These are phyloP conservation scores for Aspergillus ochraceus DNA, from an alignment of 2,329 filamentous ascomycete species.

Conservation along the genomic window DNA sequence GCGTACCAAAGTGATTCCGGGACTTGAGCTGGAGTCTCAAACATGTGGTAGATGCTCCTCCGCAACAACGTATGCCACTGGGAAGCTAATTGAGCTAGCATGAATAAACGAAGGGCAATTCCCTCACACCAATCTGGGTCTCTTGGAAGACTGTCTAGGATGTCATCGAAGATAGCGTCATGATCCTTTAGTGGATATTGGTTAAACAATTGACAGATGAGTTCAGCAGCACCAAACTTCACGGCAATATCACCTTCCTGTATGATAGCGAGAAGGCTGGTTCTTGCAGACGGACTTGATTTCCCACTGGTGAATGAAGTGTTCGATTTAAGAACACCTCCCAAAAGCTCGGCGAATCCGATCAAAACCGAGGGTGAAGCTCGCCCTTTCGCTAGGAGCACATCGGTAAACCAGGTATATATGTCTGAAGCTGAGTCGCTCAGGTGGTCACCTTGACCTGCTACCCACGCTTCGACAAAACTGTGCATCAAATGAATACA, in stretches of 20 bases:
- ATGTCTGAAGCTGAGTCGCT: slow-evolving; percentile 69
- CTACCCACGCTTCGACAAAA: slow-evolving; percentile 64
- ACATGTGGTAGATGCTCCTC: slow-evolving; percentile 88
- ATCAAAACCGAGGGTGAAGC: slow-evolving; percentile 70
- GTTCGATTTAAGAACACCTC: slow-evolving; percentile 66
- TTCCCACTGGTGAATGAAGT: slow-evolving; percentile 65
- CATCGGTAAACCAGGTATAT: slow-evolving; percentile 74
- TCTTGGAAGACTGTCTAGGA: slow-evolving; percentile 75
- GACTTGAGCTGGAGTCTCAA: slow-evolving; percentile 81
- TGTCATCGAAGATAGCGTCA: slow-evolving; percentile 78
- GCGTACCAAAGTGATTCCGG: slow-evolving; percentile 67
- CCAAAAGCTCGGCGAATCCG: slow-evolving; percentile 66
- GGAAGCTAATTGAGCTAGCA: slow-evolving; percentile 75
- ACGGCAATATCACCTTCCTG: slow-evolving; percentile 65
- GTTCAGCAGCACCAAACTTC: slow-evolving; percentile 72
- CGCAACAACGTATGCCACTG: slow-evolving; percentile 83
- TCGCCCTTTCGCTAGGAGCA: slow-evolving; percentile 65
- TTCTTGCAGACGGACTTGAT: slow-evolving; percentile 63
- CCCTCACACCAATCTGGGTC: slow-evolving; percentile 73
- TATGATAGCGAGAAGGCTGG: slow-evolving; percentile 73
- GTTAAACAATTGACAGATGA: slow-evolving; percentile 73
- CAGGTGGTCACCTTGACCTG: slow-evolving; percentile 57
- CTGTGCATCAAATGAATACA: slow-evolving; percentile 68
- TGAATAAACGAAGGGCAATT: slow-evolving; percentile 77
- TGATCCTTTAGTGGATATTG: slow-evolving; percentile 81